Evolutionary conservation across 2,329 filamentous ascomycete genomes (phyloP), one percentile per base, ranked within the genome.

Genomic region (Magnaporthiopsis rhizophila): DNA sequence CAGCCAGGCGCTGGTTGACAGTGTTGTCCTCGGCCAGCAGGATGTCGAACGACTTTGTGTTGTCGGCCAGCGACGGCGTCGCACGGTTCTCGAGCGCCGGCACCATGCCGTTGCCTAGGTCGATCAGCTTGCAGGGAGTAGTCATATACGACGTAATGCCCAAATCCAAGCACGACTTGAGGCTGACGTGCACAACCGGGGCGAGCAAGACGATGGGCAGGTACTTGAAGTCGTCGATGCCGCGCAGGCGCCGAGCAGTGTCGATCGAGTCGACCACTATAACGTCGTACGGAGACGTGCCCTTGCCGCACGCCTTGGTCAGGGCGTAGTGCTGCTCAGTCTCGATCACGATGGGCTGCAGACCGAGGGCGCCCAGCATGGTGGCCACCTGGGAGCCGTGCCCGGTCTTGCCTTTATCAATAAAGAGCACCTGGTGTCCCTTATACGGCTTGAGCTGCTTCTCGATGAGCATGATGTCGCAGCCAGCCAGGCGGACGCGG

Each of bases 71-170:
- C 15, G 92, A 91, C 1, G 94, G 94, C 15, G 93, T 95, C 7
- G 94, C 93, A 63, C 94, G 85, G 71, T 96, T 96, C 77, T 98
- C 95, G 30, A 99, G 81, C 3, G 95, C 95, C 8, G 95, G 95
- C 24, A 98, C 90, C 85, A 99, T 93, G 69, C 93, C 94, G 72
- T 98, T 98, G 66, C 92, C 93, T 65, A 99, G 81, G 75, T 99
- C 95, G 67, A 97, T 96, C 6, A 94, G 86, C 72, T 94, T 85
- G 77, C 95, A 98, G 11, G 95, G 95, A 21, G 92, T 97, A 2
- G 95, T 98, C 92, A 98, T 97, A 77, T 97, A 98, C 62, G 93
- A 97, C n/a, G 93, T 96, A 69, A 99, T 97, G 67, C 95, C 94
- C 68, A 98, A 84, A 74, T 98, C 95, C 66, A 98, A 80, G 65